Evolutionary conservation across 2,329 filamentous ascomycete species (phyloP).

Genomic region (Mollisia scopiformis): DNA sequence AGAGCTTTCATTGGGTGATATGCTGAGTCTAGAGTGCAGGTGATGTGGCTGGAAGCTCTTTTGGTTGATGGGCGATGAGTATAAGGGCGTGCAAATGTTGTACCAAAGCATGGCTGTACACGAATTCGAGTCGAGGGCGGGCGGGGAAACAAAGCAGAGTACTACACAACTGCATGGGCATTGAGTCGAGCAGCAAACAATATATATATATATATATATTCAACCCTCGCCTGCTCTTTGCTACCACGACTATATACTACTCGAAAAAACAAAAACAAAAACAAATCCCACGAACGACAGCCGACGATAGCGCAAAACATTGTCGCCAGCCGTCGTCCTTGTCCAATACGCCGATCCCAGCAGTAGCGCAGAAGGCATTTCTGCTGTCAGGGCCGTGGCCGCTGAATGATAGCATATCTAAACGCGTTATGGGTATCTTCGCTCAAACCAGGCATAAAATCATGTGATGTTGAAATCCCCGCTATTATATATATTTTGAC

Average conservation of each 20-base stretch:
- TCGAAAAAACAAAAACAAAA: constrained; percentile 13
- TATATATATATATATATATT: too few relatives aligned
- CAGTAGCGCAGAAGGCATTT: constrained; percentile 52
- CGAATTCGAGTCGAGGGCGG: too few relatives aligned
- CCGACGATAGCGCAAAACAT: constrained; percentile 57
- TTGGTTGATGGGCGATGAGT: neutral
- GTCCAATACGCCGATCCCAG: constrained; percentile 51
- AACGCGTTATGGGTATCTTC: constrained; percentile 57
- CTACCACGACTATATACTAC: neutral
- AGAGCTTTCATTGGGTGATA: neutral
- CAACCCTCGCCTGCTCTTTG: neutral
- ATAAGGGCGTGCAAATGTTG: too few relatives aligned
- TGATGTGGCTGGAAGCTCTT: neutral
- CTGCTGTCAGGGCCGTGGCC: constrained; percentile 40
- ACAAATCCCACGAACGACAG: constrained; percentile 35
- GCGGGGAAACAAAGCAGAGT: neutral
- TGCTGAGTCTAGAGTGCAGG: neutral
- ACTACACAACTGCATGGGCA: neutral
- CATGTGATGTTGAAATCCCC: neutral
- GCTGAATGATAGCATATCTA: constrained; percentile 54
- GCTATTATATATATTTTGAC: neutral
- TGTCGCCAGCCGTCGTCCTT: constrained; percentile 47
- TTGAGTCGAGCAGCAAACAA: too few relatives aligned
- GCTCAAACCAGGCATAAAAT: constrained; percentile 34
- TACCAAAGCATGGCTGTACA: too few relatives aligned